Evolutionary conservation across 192 early-diverging fungal species (phyloP).

Genomic region (Gaertneriomyces semiglobifer): DNA sequence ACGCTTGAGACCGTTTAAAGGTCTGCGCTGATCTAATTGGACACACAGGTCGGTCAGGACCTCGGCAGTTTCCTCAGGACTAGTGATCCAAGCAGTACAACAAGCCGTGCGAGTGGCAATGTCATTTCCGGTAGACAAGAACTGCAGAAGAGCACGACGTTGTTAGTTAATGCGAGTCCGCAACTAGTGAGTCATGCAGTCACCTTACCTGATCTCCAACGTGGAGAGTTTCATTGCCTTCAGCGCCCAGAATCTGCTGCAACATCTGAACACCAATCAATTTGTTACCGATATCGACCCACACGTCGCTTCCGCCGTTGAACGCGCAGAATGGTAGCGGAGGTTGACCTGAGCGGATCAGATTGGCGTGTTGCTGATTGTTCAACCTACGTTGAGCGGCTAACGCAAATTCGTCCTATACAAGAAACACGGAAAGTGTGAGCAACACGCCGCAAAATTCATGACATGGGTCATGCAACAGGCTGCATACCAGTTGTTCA

Average conservation of each 20-base stretch:
- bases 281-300: conserved; percentile 94
- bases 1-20: too few relatives aligned
- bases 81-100: conserved; percentile 88
- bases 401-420: conserved; percentile 76
- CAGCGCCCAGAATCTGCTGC: conserved; percentile 60
- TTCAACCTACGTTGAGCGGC: conserved; percentile 44
- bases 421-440: conserved; percentile 2
- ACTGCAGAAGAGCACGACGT: conserved; percentile 43
- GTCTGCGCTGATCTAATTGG: conserved; percentile 1
- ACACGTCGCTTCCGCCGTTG: conserved; percentile 87
- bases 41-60: conserved; percentile 62
- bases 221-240: conserved; percentile 66
- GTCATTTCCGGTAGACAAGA: conserved; percentile 89
- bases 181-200: background rate
- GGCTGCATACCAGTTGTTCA: conserved; percentile 59
- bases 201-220: conserved; percentile 74
- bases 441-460: background rate
- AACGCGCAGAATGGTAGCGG: conserved; percentile 87
- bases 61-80: conserved; percentile 75
- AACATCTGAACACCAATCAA: conserved; percentile 85
- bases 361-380: conserved; percentile 55
- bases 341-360: conserved; percentile 34
- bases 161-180: background rate
- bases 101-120: conserved; percentile 77
- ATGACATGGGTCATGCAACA: background rate